Evolutionary conservation across 805 yeast genomes (phyloP), one percentile per base, ranked within the genome.

Genomic region (Pichia heedii): DNA sequence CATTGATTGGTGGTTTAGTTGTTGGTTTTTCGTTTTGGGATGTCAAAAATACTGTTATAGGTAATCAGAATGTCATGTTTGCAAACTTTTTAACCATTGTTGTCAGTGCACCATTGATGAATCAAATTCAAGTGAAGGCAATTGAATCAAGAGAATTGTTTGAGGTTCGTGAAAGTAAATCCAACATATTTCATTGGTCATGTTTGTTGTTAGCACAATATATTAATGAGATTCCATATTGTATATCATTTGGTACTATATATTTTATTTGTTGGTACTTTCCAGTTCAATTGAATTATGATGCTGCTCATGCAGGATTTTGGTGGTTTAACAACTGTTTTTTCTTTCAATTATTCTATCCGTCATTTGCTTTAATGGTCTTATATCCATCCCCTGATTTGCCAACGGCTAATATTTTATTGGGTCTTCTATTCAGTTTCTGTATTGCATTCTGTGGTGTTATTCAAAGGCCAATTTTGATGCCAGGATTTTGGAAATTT

Each of bases 171-270:
- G 93, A 83, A 55, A 69, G 77, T 19, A 71, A 77, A 46, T 78
- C 86, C 4, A 81, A 81, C 54, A 84, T 85, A 36, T 83, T 78
- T 68, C 82, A 79, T 54, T 83, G 89, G 89, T 67, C 77, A 22
- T 60, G 72, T 33, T 61, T 83, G 60, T 54, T 81, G 36, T 34
- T 79, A 15, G 61, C 80, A 11, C 80, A 79, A 51, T 66, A 66
- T 46, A 37, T 76, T n/a, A 68, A 69, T 46, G 93, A 83, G 58
- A 54, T 80, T 16, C 86, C 87, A 3, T 83, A 76, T 62, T 71
- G 72, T 41, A 51, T 73, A 20, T 50, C 71, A 16, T 63, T 66
- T n/a, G 50, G 61, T 71, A 3, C 74, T 85, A 1, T 33, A 82
- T 12, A 72, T 74, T 41, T 69, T 55, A 53, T 68, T 24, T 60